phyloP scores from a whole-genome alignment of 345 rosid species.

The Euphorbia lathyris region DNA sequence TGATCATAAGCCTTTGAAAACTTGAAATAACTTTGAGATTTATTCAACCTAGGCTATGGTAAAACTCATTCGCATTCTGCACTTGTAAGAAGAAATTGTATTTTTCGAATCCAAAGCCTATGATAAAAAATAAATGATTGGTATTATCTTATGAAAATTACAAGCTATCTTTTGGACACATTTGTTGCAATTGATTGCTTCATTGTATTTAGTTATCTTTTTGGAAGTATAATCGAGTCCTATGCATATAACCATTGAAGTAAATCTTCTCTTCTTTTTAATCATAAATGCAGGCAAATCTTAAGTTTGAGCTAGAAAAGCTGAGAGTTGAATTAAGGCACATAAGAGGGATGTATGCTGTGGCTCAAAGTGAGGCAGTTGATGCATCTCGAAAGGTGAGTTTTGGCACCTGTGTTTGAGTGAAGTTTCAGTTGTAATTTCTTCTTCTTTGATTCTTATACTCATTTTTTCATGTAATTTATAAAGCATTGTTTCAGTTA shows the following conservation, averaged over 20 bases:
- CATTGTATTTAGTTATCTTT: not conserved
- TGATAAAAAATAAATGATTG: too few species aligned
- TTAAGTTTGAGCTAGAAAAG: conserved; percentile 79
- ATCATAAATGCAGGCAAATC: conserved; percentile 37
- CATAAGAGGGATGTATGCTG: conserved; percentile 63
- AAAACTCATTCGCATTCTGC: too few species aligned
- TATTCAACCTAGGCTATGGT: not conserved
- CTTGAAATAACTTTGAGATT: not conserved
- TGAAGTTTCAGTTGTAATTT: not conserved
- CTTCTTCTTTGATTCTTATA: not conserved
- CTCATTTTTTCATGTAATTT: not conserved
- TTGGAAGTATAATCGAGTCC: not conserved
- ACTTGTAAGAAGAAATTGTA: too few species aligned
- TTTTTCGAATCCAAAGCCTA: too few species aligned
- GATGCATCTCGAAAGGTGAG: conserved; percentile 84
- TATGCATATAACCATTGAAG: not conserved
- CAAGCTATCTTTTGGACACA: too few species aligned
- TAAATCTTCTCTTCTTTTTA: conserved; percentile 4
- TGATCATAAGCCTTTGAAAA: not conserved
- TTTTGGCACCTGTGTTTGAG: conserved; percentile 5
- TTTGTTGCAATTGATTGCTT: too few species aligned
- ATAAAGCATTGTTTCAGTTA: not conserved
- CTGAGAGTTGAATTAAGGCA: conserved; percentile 83
- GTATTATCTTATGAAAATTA: too few species aligned
- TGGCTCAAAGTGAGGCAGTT: conserved; percentile 68